Evolutionary conservation across 169 alveolate genomes (phyloP).

Genomic region (Blepharisma undulans): DNA sequence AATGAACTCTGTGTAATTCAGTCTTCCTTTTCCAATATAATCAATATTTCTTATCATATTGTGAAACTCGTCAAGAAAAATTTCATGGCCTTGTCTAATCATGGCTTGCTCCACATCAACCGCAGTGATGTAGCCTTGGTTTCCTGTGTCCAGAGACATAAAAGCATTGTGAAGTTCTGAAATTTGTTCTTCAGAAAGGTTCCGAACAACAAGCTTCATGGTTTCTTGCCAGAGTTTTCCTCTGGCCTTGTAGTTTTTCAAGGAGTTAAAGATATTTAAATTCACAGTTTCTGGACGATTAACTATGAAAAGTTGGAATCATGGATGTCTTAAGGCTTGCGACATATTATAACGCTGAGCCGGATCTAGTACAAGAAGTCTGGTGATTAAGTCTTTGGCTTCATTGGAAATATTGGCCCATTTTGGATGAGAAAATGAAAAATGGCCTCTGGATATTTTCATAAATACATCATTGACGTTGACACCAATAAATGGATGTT

Average conservation of each 20-base stretch:
- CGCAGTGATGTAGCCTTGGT: slow-evolving; percentile 53
- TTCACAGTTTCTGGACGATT: neutral
- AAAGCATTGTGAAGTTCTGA: slow-evolving; percentile 39
- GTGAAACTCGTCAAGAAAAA: slow-evolving; percentile 43
- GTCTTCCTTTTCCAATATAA: slow-evolving; percentile 52
- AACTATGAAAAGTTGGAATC: slow-evolving; percentile 7
- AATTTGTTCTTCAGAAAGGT: slow-evolving; percentile 27
- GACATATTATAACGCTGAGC: slow-evolving; percentile 10
- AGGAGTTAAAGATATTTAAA: neutral
- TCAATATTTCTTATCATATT: slow-evolving; percentile 54
- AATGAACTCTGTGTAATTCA: slow-evolving; percentile 70
- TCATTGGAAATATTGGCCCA: neutral
- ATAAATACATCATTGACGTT: neutral
- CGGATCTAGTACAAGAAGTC: slow-evolving; percentile 5
- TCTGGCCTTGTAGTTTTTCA: slow-evolving; percentile 47
- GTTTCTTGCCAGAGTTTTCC: slow-evolving; percentile 54
- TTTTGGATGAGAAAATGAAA: neutral
- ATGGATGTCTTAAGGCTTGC: slow-evolving; percentile 46
- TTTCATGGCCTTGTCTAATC: neutral
- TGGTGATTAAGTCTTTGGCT: slow-evolving; percentile 31
- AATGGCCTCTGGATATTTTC: neutral
- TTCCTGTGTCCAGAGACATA: slow-evolving; percentile 38
- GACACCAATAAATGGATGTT: slow-evolving; percentile 37
- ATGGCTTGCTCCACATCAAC: slow-evolving; percentile 45
- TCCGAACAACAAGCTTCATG: slow-evolving; percentile 54